Evolutionary conservation across 2,329 filamentous ascomycete species (phyloP), one percentile per base, ranked within the genome.

Genomic region (Talaromyces pinophilus): DNA sequence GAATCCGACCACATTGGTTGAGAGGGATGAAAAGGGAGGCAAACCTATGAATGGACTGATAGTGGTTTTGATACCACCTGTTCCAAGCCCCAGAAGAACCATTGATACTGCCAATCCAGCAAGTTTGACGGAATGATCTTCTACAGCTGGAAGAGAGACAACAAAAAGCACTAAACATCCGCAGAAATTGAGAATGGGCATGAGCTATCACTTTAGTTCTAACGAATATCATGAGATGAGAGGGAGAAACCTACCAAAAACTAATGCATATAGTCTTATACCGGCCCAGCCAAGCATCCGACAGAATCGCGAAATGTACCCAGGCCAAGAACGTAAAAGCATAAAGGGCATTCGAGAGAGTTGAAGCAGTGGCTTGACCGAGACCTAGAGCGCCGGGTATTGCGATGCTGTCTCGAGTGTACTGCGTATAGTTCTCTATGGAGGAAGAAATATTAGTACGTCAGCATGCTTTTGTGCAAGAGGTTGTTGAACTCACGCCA

Each of bases 311-410:
- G 42, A 78, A 74, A 4, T 73, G 50, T 4, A 79, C 65, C 0
- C 80, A 77, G 2, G 74, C 72, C 1, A 79, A 68, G 67, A 82
- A 84, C 17, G 77, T 77, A 69, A 83, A 83, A 71, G 85, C 84
- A 70, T 84, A 83, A 71, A 88, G 87, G 68, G 84, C 85, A 55
- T 84, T 81, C 67, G 83, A 83, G 10, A 88, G 78, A 28, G 81
- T 83, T 2, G 85, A 86, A 4, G 85, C 85, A 25, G 82, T 82
- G 63, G 83, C 81, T 70, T 87, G 82, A 6, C 85, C 85, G 70
- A 86, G 75, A 2, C 83, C 84, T 11, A 88, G 76, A 50, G 85
- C 86, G 72, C 83, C 84, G 2, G 85, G 80, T 0, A 63, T n/a
- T 11, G 80, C 80, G 4, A 52, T 55, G n/a, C 60, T 61, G 15